Evolutionary conservation across 192 early-diverging fungal genomes (phyloP).

Genomic region (Borealophlyctis nickersoniae): DNA sequence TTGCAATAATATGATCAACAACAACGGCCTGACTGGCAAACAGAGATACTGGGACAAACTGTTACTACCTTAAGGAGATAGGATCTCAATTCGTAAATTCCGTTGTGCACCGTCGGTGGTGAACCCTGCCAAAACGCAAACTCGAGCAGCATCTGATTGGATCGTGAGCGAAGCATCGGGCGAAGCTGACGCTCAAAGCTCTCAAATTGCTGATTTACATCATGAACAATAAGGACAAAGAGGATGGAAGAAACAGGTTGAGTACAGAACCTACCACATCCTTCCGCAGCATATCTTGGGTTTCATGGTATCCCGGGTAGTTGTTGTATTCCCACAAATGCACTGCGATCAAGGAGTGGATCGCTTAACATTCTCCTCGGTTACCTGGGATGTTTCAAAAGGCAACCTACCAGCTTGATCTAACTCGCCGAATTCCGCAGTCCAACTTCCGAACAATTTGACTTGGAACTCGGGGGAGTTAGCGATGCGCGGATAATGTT

Average conservation of each 20-base stretch:
- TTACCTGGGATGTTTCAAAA: too few species aligned
- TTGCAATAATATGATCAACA: too few species aligned
- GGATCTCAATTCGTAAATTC: slow-evolving; percentile 89
- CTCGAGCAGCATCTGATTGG: slow-evolving; percentile 85
- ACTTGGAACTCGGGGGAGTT: slow-evolving; percentile 70
- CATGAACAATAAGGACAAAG: slow-evolving; percentile 3
- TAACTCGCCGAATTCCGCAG: slow-evolving; percentile 78
- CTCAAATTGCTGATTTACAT: slow-evolving; percentile 47
- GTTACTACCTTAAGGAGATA: slow-evolving; percentile 71
- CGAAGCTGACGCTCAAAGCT: slow-evolving; percentile 65
- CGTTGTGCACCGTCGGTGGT: slow-evolving; percentile 71
- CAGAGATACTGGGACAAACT: too few species aligned
- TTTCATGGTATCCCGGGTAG: slow-evolving; percentile 74
- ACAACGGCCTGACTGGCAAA: background rate
- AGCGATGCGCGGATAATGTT: slow-evolving; percentile 73
- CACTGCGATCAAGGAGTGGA: slow-evolving; percentile 48
- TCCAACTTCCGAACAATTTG: slow-evolving; percentile 87
- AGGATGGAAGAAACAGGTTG: too few species aligned
- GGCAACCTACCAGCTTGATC: slow-evolving; percentile 78
- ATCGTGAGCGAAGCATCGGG: slow-evolving; percentile 67
- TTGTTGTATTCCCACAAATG: slow-evolving; percentile 96
- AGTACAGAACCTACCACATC: slow-evolving; percentile 67
- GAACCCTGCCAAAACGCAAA: slow-evolving; percentile 79
- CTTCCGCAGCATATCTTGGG: slow-evolving; percentile 53
- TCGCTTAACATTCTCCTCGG: slow-evolving; percentile 17